These are phyloP conservation scores for Coemansia sp. DNA, from an alignment of 192 early-diverging fungal genomes.

Conservation along the genomic window DNA sequence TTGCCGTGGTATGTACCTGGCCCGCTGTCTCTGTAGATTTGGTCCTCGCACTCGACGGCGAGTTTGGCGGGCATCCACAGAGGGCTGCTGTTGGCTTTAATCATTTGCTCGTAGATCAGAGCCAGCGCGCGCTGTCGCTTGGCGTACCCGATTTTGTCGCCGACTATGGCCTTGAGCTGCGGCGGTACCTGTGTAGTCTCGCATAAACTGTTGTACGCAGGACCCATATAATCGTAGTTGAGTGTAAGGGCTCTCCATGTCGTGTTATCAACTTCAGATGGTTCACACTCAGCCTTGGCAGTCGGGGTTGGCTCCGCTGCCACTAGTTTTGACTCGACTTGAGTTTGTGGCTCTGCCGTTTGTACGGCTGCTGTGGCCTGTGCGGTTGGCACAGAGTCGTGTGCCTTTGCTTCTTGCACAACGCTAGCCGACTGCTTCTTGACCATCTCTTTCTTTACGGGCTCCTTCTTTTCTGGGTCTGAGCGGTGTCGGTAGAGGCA, in stretches of 20 bases:
- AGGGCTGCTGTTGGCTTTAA: background rate
- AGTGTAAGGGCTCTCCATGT: slow-evolving; percentile 34
- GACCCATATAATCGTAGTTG: slow-evolving; percentile 23
- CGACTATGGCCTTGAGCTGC: slow-evolving; percentile 28
- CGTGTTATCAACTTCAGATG: background rate
- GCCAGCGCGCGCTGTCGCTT: slow-evolving; percentile 27
- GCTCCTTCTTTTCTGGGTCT: background rate
- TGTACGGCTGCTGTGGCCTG: too few species aligned
- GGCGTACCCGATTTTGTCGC: slow-evolving; percentile 29
- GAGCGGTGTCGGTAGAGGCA: slow-evolving; percentile 24
- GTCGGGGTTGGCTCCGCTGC: background rate
- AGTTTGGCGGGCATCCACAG: slow-evolving; percentile 19
- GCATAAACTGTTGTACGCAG: slow-evolving; percentile 20
- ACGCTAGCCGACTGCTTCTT: background rate
- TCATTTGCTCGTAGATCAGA: slow-evolving; percentile 9
- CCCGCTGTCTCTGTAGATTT: slow-evolving; percentile 16
- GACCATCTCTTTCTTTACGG: background rate
- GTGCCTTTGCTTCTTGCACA: too few species aligned
- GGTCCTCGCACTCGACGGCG: slow-evolving; percentile 16
- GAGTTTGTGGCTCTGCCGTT: background rate
- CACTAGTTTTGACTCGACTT: background rate
- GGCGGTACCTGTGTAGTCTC: slow-evolving; percentile 11
- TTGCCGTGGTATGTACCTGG: slow-evolving; percentile 34
- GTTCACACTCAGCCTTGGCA: background rate
- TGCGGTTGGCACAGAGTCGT: too few species aligned